Evolutionary conservation across 2,329 filamentous ascomycete genomes (phyloP), one percentile per base, ranked within the genome.

Genomic region (Helotiales sp.): DNA sequence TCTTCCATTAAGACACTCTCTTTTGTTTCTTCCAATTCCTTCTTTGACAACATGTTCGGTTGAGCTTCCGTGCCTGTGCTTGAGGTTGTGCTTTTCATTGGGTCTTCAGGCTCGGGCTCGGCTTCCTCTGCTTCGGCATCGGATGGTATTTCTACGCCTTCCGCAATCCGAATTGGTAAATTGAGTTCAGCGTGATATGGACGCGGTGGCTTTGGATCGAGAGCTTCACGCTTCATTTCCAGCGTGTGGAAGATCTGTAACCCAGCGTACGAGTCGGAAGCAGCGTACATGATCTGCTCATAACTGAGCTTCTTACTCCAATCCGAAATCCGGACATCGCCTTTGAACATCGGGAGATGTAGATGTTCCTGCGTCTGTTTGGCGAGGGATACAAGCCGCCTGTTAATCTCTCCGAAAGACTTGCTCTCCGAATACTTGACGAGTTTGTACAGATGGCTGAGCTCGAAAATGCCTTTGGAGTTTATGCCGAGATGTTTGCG

Each of bases 211-310:
- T 81, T 84, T 1, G 93, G 93, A 13, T 86, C 79, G 68, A 97
- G 81, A 6, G 82, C 80, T 72, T 86, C 82, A 17, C 94, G 85
- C 73, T 91, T 87, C 59, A 86, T 80, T 65, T 97, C 90, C 52
- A 97, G 81, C 0, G 85, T 84, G 67, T 92, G 83, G 74, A 88
- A 97, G 1, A 97, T 81, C 64, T 92, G 90, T 11, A 91, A 79
- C 50, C 89, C 87, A 67, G 91, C 93, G 76, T 97, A 97, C 0
- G 93, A 91, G 77, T 97, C 93, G 0, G 92, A 89, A 13, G 93
- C 93, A 10, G 92, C 89, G 78, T 94, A 93, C 60, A 85, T 78
- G 20, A 92, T 85, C 76, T 97, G 94, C 10, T 86, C 77, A 70
- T 84, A 80, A 22, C 81, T 83, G 37, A 97, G 80, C 0, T 81